Evolutionary conservation across 805 yeast genomes (phyloP), one percentile per base, ranked within the genome.

Genomic region (Yamadazyma sp.): DNA sequence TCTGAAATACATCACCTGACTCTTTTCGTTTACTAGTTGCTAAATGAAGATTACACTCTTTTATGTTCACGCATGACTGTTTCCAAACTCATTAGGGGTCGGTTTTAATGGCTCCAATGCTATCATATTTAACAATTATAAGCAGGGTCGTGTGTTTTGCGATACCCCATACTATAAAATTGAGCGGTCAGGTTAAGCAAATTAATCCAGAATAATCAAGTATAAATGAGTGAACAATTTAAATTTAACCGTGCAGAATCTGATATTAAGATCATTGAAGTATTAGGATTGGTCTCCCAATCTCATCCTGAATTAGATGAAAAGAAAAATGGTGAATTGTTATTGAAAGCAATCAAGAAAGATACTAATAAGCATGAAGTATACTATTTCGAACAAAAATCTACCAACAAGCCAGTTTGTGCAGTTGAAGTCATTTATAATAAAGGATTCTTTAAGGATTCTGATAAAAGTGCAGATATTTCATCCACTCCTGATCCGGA

Each of bases 401-500:
- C 42, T 3, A 38, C 48, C 11, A 50, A 50, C 15, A 45, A 48
- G 15, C 34, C 53, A 1, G 58, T 50, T 8, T 56, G 62, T 13
- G 36, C 48, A 10, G 42, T 50, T 5, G 38, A 50, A 1, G 58
- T 63, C 5, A 51, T 40, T 9, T 49, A 50, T 19, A 43, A 42
- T 14, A 46, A 49, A 28, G 69, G 62, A 0, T 52, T 58, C 21
- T 60, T 39, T 30, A 60, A 59, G 32, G 62, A 53, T 11, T 49
- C 53, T 4, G 55, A 50, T 25, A 47, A 50, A 10, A 43, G 53
- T 13, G 35, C 36, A 14, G 58, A 53, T 8, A 48, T 60, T 7
- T 39, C 56, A 1, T 46, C 59, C 3, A 40, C 48, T 10, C 67
- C 69, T 1, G 61, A 62, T 36, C 57, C 65, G 1, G 26, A 43